Evolutionary conservation across 176 grass and related monocot species (phyloP).

Genomic region (Urochloa ruziziensis): DNA sequence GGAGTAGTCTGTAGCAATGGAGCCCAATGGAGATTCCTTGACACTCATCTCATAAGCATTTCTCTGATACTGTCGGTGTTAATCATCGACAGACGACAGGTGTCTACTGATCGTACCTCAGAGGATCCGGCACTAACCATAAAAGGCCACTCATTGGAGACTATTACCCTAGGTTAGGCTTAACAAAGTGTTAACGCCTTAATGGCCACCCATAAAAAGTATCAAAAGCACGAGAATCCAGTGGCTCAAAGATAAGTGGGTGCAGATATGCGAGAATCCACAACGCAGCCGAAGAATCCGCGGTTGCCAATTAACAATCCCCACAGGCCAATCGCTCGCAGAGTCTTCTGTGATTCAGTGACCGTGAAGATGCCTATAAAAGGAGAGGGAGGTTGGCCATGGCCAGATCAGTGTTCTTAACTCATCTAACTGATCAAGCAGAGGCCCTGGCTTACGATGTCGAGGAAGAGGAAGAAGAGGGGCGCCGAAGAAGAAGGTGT

Average conservation of each 20-base stretch:
- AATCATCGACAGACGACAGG: constrained; percentile 6
- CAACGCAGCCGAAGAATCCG: constrained; percentile 22
- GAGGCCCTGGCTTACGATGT: constrained; percentile 26
- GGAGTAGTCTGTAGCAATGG: background rate
- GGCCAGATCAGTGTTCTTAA: constrained; percentile 17
- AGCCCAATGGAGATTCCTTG: background rate
- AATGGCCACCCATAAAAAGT: constrained; percentile 46
- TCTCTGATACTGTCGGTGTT: background rate
- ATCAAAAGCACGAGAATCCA: constrained; percentile 40
- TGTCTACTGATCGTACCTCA: constrained; percentile 4
- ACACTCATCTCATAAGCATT: background rate
- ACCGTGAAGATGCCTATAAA: constrained; percentile 34
- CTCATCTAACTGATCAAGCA: background rate
- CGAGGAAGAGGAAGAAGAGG: constrained; percentile 49
- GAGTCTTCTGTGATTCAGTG: constrained; percentile 1
- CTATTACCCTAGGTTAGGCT: background rate
- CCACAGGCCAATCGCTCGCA: constrained; percentile 10
- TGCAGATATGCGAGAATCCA: constrained; percentile 43
- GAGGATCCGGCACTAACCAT: constrained; percentile 22
- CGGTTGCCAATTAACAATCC: constrained; percentile 16
- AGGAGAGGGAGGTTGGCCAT: constrained; percentile 5
- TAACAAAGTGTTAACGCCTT: constrained; percentile 38
- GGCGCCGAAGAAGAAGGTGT: background rate
- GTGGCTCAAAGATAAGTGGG: constrained; percentile 42
- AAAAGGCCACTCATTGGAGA: constrained; percentile 5